These are phyloP conservation scores for Podospora didyma DNA, from an alignment of 495 filamentous ascomycete species.

Conservation along the genomic window DNA sequence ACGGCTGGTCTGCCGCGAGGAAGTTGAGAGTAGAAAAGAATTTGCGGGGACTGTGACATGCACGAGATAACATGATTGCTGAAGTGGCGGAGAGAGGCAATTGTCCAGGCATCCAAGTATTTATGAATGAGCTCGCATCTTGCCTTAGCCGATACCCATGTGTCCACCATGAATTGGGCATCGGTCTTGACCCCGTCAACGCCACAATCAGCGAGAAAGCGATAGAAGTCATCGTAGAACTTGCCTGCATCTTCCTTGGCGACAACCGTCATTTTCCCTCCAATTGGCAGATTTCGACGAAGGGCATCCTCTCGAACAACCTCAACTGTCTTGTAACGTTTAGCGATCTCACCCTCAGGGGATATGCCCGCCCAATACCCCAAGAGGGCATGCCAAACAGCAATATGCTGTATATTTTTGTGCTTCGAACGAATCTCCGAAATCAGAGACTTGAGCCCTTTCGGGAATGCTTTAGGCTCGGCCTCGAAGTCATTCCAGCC, in stretches of 20 bases:
- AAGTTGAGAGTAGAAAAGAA: conserved; percentile 78
- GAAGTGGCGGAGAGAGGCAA: conserved; percentile 74
- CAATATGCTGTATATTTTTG: conserved; percentile 74
- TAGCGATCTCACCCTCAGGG: conserved; percentile 63
- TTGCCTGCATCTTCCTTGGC: conserved; percentile 62
- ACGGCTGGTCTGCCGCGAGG: conserved; percentile 65
- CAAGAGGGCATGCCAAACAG: conserved; percentile 93
- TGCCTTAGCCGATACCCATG: conserved; percentile 60
- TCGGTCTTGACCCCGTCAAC: conserved; percentile 88
- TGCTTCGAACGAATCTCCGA: conserved; percentile 63
- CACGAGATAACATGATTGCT: conserved; percentile 76
- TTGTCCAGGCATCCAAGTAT: conserved; percentile 85
- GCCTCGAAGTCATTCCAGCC: conserved; percentile 75
- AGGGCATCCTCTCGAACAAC: conserved; percentile 50
- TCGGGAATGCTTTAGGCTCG: conserved; percentile 72
- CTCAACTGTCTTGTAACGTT: conserved; percentile 71
- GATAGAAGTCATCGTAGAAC: conserved; percentile 91
- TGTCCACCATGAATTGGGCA: conserved; percentile 81
- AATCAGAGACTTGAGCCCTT: conserved; percentile 67
- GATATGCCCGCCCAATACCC: conserved; percentile 94
- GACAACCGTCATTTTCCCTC: conserved; percentile 68
- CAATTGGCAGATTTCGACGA: conserved; percentile 49
- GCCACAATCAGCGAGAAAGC: conserved; percentile 63
- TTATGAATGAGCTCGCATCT: conserved; percentile 63
- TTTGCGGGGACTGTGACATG: conserved; percentile 84